These are phyloP conservation scores for Platanthera guangdongensis DNA, from an alignment of 106 monocot species.

Conservation along the genomic window DNA sequence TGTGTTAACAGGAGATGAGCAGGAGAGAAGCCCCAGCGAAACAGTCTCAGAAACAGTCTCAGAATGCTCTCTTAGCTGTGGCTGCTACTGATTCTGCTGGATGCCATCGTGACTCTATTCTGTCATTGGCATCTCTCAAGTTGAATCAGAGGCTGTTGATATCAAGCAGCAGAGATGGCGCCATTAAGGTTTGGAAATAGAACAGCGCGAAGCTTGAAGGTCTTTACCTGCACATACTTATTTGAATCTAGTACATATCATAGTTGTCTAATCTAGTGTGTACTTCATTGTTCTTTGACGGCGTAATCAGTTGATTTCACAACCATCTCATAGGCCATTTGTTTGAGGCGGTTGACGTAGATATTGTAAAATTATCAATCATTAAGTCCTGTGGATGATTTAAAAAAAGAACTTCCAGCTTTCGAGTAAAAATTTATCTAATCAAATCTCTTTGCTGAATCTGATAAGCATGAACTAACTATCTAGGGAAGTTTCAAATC, in stretches of 20 bases:
- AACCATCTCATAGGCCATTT: no score
- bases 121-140: slow-evolving; percentile 71
- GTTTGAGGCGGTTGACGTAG: no score
- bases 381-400: no score
- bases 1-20: slow-evolving; percentile 43
- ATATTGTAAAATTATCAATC: no score
- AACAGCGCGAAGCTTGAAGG: neutral
- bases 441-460: no score
- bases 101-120: slow-evolving; percentile 74
- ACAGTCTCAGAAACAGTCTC: slow-evolving; percentile 53
- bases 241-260: neutral
- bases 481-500: no score
- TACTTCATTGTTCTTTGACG: no score
- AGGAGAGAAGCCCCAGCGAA: slow-evolving; percentile 28
- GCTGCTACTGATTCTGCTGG: slow-evolving; percentile 79
- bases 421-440: no score
- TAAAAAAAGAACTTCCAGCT: no score
- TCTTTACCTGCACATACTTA: neutral
- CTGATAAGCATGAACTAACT: no score
- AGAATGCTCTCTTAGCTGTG: slow-evolving; percentile 58
- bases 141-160: slow-evolving; percentile 74
- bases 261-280: neutral
- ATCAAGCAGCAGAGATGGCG: slow-evolving; percentile 81
- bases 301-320: no score
- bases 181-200: slow-evolving; percentile 95